Evolutionary conservation across 306 rosid genomes (phyloP), one percentile per base, ranked within the genome.

Genomic region (Nissolia schottii): DNA sequence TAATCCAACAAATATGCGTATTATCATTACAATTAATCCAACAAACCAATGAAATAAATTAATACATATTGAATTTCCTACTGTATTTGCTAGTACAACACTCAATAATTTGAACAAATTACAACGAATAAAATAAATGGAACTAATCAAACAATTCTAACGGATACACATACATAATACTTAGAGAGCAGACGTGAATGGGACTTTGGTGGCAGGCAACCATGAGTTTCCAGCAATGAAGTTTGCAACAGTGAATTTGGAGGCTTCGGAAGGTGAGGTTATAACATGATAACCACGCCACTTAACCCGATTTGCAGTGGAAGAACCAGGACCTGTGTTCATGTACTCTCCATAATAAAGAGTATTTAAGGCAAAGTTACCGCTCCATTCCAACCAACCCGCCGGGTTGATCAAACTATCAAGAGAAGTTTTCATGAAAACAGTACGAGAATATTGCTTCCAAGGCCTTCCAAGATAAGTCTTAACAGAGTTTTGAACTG

Each of bases 371-470:
- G 93, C 96, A 75, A 90, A 90, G 15, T 74, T 41, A 3, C 96
- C 93, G 55, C 75, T 77, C 96, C 96, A 87, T 27, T 79, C 88
- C 64, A 87, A 0, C 96, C 93, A 87, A 16, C 96, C 96, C 0
- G 85, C 82, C 0, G 91, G 84, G 9, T 76, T 32, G 3, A 90
- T 76, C 73, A 87, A 80, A 28, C 89, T 63, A 37, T 75, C 96
- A 6, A 90, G 83, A 62, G 9, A 70, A 0, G 83, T 84, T 73
- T 84, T 84, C 91, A 90, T 80, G 8, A 85, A 53, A 5, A 90
- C 80, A 0, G 96, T 90, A 1, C 89, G 64, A 0, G 96, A 90
- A 28, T 87, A 87, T 35, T 78, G 34, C 73, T 71, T 66, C 96
- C 96, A 87, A 0, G 96, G 96, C 28, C 96, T 78, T 13, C 96